Evolutionary conservation across 2,329 filamentous ascomycete species (phyloP), one percentile per base, ranked within the genome.

Genomic region (Botrytis galanthina): DNA sequence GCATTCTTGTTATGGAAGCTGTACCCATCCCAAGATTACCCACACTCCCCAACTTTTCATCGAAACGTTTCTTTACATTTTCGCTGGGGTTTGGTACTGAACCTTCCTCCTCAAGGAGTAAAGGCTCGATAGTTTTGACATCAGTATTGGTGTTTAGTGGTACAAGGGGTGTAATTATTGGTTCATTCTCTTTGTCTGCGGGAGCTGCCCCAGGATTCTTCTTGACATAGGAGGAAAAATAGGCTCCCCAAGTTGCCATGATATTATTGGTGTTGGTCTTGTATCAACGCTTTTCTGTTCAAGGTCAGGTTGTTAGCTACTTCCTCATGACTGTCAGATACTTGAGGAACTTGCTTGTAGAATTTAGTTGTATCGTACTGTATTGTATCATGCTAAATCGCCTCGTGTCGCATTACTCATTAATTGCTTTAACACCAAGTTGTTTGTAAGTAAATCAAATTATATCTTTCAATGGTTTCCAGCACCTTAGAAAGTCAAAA

Each of bases 191-290:
- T 51, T 37, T 57, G 16, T 73, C 62, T 61, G 73, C 12, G 48
- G 32, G 7, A 1, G 68, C 39, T 18, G 7, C 44, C 9, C 64
- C 74, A 16, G 75, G 54, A 32, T 69, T 71, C 62, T 75, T 75
- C 72, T 76, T 77, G n/a, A 76, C 74, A 70, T 75, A 76, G 9
- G 73, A 75, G 29, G 64, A 44, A 32, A 77, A 76, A 63, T 77
- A 77, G 29, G 75, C 42, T 22, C 76, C 76, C 76, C 76, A 77
- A 39, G 76, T 77, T 60, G 76, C 73, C 75, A 77, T 75, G 39
- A 26, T 72, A n/a, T 26, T 29, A 35, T 59, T 32, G 37, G 12
- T 35, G 7, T 32, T 10, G 18, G 42, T n/a, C 10, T 18, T 35
- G 2, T 59, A 46, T 68, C 48, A 32, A 32, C 18, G 22, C 16